These are phyloP conservation scores for Leccinum longicurvipes DNA, from an alignment of 768 basidiomycete genomes.

Conservation along the genomic window DNA sequence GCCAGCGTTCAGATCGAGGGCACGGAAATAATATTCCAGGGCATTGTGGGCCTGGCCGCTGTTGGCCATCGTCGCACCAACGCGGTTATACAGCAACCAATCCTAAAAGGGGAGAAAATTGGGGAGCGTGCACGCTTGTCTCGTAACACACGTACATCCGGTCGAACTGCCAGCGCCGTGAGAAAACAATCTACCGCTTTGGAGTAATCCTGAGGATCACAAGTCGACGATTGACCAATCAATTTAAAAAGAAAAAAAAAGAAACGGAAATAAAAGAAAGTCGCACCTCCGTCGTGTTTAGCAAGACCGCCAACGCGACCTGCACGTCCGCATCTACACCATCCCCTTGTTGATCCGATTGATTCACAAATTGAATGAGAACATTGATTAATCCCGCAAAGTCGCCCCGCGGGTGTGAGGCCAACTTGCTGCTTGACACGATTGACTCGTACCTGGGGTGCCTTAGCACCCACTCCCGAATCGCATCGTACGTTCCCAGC, in stretches of 20 bases:
- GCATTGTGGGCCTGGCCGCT: constrained; percentile 77
- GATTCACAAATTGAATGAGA: constrained; percentile 77
- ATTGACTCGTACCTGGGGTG: constrained; percentile 50
- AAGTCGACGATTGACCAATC: neutral
- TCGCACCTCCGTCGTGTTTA: constrained; percentile 86
- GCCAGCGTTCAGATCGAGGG: constrained; percentile 81
- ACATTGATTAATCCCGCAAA: constrained; percentile 64
- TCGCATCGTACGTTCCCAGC: constrained; percentile 68
- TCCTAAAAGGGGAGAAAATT: constrained; percentile 48
- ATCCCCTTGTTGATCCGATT: constrained; percentile 40
- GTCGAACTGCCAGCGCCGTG: constrained; percentile 81
- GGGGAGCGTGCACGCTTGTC: neutral
- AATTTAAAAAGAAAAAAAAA: neutral
- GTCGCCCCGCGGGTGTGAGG: constrained; percentile 22
- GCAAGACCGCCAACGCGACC: constrained; percentile 86
- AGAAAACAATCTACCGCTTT: constrained; percentile 95
- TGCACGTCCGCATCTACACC: constrained; percentile 92
- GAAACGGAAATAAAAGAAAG: neutral
- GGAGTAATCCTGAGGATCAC: constrained; percentile 63
- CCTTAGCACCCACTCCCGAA: constrained; percentile 77
- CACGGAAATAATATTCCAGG: constrained; percentile 81
- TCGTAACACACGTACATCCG: constrained; percentile 56
- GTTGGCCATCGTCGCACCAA: constrained; percentile 94
- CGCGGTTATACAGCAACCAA: constrained; percentile 88
- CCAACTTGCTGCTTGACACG: constrained; percentile 37